A percentile compares a stretch with the other conserved stretches of the same genome.
These are phyloP conservation scores for Uronychia binucleata DNA, from an alignment of 73 alveolate genomes.

Conservation along the genomic window DNA sequence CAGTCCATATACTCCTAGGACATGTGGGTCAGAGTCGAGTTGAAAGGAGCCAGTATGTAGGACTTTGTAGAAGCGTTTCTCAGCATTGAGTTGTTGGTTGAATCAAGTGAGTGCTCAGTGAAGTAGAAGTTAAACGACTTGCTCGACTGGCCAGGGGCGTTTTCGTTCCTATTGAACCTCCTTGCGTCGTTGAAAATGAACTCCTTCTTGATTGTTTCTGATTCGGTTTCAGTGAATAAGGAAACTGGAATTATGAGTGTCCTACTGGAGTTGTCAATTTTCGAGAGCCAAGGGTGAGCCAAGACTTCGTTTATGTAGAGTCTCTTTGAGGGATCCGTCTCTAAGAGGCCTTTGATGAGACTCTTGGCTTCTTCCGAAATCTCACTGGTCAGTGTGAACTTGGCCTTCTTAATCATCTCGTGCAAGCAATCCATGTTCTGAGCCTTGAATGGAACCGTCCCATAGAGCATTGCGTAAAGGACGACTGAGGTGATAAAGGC, in stretches of 20 bases:
- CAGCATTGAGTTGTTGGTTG: conserved; percentile 33
- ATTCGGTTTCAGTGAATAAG: conserved; percentile 30
- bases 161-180: conserved; percentile 15
- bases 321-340: conserved; percentile 67
- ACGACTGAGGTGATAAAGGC: conserved; percentile 8
- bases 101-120: conserved; percentile 31
- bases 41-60: conserved; percentile 33
- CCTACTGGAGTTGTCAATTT: conserved; percentile 15
- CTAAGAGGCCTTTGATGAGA: conserved; percentile 58
- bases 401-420: conserved; percentile 58
- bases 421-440: conserved; percentile 61
- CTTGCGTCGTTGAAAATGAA: conserved; percentile 30
- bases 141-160: background rate
- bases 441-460: conserved; percentile 70
- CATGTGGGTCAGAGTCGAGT: conserved; percentile 13
- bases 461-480: conserved; percentile 67
- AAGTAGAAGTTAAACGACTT: conserved; percentile 24
- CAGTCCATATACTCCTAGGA: conserved; percentile 42
- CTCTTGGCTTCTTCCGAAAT: conserved; percentile 67
- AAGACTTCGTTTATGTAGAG: conserved; percentile 56
- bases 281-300: conserved; percentile 77
- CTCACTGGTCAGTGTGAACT: conserved; percentile 25
- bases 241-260: background rate
- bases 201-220: conserved; percentile 11
- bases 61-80: conserved; percentile 33